Percentiles rank a stretch among this genome's conserved stretches.
Evolutionary conservation across 140 eudicot species (phyloP).

Genomic region (Flaveria floridana): DNA sequence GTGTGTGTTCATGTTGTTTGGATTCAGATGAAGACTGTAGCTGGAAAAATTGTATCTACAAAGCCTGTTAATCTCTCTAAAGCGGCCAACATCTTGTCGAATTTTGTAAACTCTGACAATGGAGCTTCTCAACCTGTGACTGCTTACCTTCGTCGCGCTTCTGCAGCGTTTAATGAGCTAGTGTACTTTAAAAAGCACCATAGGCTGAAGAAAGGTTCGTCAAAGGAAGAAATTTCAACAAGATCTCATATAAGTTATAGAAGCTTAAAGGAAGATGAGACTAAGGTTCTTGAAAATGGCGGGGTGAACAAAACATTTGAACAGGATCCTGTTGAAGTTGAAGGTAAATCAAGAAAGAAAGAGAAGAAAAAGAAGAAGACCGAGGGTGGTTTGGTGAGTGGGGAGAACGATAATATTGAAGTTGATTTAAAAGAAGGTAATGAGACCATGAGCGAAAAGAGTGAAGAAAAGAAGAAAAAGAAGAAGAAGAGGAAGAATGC

Average conservation of each 20-base stretch:
- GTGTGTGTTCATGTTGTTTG: constrained; percentile 20
- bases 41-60: constrained; percentile 41
- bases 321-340: constrained; percentile 15
- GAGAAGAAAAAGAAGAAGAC: constrained; percentile 28
- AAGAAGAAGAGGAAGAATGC: constrained; percentile 38
- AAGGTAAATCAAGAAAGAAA: constrained; percentile 30
- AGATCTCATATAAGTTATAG: constrained; percentile 20
- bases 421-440: constrained; percentile 11
- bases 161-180: constrained; percentile 41
- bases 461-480: constrained; percentile 32
- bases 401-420: background rate
- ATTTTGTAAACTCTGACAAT: constrained; percentile 39
- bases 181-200: constrained; percentile 42
- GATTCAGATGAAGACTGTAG: constrained; percentile 43
- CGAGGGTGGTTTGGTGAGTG: constrained; percentile 23
- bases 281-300: constrained; percentile 28
- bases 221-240: constrained; percentile 6
- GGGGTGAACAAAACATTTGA: constrained; percentile 5
- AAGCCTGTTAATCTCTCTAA: constrained; percentile 43
- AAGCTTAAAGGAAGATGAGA: constrained; percentile 21
- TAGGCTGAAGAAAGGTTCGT: constrained; percentile 15
- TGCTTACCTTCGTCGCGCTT: constrained; percentile 46
- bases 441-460: constrained; percentile 20
- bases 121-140: constrained; percentile 52
- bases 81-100: constrained; percentile 42